phyloP scores from a whole-genome alignment of 2,329 filamentous ascomycete species.

The Dissoconium aciculare region DNA sequence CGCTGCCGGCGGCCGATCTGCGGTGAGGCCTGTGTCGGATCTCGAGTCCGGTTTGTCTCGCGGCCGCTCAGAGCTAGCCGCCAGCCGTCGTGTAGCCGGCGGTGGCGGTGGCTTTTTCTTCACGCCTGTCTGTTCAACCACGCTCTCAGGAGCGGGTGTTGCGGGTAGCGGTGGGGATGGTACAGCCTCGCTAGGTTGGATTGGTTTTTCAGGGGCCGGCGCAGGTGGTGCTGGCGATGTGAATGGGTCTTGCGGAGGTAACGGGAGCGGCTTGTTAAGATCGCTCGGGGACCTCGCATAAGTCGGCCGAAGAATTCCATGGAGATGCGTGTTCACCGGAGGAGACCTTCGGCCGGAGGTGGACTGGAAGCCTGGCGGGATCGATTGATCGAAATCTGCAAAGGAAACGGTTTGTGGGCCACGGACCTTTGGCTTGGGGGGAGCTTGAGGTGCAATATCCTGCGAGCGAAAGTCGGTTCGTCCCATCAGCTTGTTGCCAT shows the following conservation, averaged over 20 bases:
- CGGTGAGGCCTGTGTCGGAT: not conserved
- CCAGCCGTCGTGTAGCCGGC: conserved; percentile 33
- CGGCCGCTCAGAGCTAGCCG: conserved; percentile 8
- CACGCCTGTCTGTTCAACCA: no score
- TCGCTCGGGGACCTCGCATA: conserved; percentile 32
- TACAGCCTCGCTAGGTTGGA: no score
- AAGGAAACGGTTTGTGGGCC: conserved; percentile 25
- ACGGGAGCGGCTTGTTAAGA: conserved; percentile 45
- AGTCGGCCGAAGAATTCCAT: conserved; percentile 15
- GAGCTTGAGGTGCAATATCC: conserved; percentile 50
- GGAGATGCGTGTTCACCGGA: conserved; percentile 9
- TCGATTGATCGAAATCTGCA: conserved; percentile 21
- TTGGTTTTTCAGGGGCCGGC: no score
- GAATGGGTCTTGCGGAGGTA: conserved; percentile 14
- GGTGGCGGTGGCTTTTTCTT: conserved; percentile 31
- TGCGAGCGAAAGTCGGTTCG: conserved; percentile 18
- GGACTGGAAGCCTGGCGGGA: conserved; percentile 15
- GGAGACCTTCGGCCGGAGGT: conserved; percentile 9
- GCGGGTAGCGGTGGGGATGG: no score
- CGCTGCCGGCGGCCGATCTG: not conserved
- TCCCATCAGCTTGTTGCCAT: conserved; percentile 26
- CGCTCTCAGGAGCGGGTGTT: no score
- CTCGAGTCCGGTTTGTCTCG: conserved; percentile 11
- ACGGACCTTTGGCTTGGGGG: conserved; percentile 60
- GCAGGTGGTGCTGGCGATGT: conserved; percentile 1